Evolutionary conservation across 345 rosid genomes (phyloP), one percentile per base, ranked within the genome.

Genomic region (Pistacia vera): DNA sequence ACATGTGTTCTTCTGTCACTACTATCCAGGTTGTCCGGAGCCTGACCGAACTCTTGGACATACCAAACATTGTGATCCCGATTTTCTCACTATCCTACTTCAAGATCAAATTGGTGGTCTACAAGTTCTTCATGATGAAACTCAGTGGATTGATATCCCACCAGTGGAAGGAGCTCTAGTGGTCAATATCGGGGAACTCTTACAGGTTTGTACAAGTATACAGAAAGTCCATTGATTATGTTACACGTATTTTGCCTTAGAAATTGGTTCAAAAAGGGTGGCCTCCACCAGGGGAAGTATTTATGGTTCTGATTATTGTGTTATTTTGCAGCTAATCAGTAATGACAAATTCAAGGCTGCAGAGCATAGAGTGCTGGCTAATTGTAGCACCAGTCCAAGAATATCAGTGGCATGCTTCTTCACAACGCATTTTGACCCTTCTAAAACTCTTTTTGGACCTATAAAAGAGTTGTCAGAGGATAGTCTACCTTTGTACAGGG

Each of bases 1-100:
- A 22, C 71, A 36, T 35, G 6, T 25, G 46, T 46, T 83, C 17
- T 62, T 8, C 62, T 77, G 79, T 57, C 83, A 83, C 25, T 79
- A 83, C 81, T 73, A 83, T 62, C 85, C 81, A 51, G 51, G 74
- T 18, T 79, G 85, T 63, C 85, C 85, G 10, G 74, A 82, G 68
- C 79, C 82, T 5, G 62, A 71, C 13, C 77, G 35, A 9, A 73
- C 84, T 30, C 38, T 71, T 46, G 85, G 85, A 35, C 77, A 51
- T 36, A 11, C 68, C 59, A 49, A 59, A 11, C 81, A 82, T 44
- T 46, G 49, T 0, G 81, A 82, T 67, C 71, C 77, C 12, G 69
- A 46, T 30, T 70, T 82, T 59, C 5, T 82, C 65, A 81, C 77
- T 0, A 41, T 78, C 68, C 74, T 78, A 36, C 36, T 78, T 13